These are phyloP conservation scores for Prosopis cineraria DNA, from an alignment of 306 rosid genomes.

Conservation along the genomic window DNA sequence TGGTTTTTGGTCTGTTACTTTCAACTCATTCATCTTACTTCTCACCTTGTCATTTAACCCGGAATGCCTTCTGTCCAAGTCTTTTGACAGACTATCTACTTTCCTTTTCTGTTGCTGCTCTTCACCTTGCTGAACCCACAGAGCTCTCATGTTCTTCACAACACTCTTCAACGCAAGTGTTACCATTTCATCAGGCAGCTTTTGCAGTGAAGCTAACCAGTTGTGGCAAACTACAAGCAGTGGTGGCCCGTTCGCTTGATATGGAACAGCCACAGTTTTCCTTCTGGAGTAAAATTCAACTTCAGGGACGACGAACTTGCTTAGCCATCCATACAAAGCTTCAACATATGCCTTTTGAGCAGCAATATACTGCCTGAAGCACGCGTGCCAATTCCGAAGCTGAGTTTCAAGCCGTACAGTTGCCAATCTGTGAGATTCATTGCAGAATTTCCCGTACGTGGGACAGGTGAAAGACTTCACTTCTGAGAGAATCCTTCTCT, in stretches of 20 bases:
- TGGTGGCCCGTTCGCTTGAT: slow-evolving; percentile 67
- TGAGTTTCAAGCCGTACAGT: slow-evolving; percentile 77
- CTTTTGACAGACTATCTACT: slow-evolving; percentile 69
- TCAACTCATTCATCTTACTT: slow-evolving; percentile 61
- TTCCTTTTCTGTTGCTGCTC: slow-evolving; percentile 88
- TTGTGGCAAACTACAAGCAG: slow-evolving; percentile 70
- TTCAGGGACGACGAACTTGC: slow-evolving; percentile 78
- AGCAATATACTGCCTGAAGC: slow-evolving; percentile 68
- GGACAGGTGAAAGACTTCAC: slow-evolving; percentile 72
- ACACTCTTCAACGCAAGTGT: slow-evolving; percentile 61
- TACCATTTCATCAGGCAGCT: slow-evolving; percentile 69
- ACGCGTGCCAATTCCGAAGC: slow-evolving; percentile 76
- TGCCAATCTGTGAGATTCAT: slow-evolving; percentile 74
- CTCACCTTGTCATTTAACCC: slow-evolving; percentile 60
- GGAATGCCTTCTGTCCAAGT: slow-evolving; percentile 54
- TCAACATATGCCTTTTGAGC: slow-evolving; percentile 80
- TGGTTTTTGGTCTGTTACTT: slow-evolving; percentile 43
- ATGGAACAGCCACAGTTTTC: slow-evolving; percentile 50
- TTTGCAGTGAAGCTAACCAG: slow-evolving; percentile 76
- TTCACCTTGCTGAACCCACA: slow-evolving; percentile 73
- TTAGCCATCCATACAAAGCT: slow-evolving; percentile 90
- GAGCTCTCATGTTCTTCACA: slow-evolving; percentile 65
- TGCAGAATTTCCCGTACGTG: slow-evolving; percentile 64
- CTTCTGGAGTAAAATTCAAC: slow-evolving; percentile 72
- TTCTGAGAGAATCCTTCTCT: slow-evolving; percentile 76